These are phyloP conservation scores for Yarrowia sp. DNA, from an alignment of 805 yeast species.

Conservation along the genomic window DNA sequence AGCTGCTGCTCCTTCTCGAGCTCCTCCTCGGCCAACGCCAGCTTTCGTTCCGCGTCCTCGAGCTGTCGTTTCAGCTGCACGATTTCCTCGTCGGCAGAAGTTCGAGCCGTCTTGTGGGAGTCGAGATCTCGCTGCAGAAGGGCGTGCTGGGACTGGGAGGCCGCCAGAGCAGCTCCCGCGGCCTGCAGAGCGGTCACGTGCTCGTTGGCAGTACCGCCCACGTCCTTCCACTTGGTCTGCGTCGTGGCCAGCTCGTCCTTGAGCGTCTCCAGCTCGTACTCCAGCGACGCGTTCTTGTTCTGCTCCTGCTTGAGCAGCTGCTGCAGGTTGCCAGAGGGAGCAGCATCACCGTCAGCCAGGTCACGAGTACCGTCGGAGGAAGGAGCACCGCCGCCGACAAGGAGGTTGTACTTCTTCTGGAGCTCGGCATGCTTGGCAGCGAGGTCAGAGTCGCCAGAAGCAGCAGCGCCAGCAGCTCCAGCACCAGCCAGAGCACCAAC, in stretches of 20 bases:
- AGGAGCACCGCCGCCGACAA: slow-evolving; percentile 20
- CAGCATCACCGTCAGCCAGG: slow-evolving; percentile 9
- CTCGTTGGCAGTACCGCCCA: slow-evolving; percentile 43
- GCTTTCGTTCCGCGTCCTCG: slow-evolving; percentile 28
- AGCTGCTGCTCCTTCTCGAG: slow-evolving; percentile 42
- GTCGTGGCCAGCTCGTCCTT: slow-evolving; percentile 43
- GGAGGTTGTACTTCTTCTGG: slow-evolving; percentile 42
- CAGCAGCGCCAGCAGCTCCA: slow-evolving; percentile 33
- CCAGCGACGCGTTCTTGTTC: slow-evolving; percentile 43
- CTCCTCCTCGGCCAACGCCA: slow-evolving; percentile 42
- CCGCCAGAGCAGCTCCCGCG: slow-evolving; percentile 44
- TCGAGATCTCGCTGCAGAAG: slow-evolving; percentile 42
- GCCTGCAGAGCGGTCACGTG: slow-evolving; percentile 45
- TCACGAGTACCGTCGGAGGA: slow-evolving; percentile 1
- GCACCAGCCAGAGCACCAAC: slow-evolving; percentile 32
- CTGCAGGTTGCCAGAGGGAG: slow-evolving; percentile 5
- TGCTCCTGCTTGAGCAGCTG: slow-evolving; percentile 39
- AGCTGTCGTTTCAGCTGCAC: slow-evolving; percentile 42
- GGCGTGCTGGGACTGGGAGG: slow-evolving; percentile 42
- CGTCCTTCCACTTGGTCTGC: slow-evolving; percentile 39
- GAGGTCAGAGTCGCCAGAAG: slow-evolving; percentile 18
- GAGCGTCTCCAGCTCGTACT: slow-evolving; percentile 43
- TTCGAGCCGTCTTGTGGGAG: slow-evolving; percentile 41
- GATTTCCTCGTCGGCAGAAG: slow-evolving; percentile 41
- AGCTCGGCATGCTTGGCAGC: slow-evolving; percentile 36